Evolutionary conservation across 768 basidiomycete species (phyloP).

Genomic region (Pisolithus albus): DNA sequence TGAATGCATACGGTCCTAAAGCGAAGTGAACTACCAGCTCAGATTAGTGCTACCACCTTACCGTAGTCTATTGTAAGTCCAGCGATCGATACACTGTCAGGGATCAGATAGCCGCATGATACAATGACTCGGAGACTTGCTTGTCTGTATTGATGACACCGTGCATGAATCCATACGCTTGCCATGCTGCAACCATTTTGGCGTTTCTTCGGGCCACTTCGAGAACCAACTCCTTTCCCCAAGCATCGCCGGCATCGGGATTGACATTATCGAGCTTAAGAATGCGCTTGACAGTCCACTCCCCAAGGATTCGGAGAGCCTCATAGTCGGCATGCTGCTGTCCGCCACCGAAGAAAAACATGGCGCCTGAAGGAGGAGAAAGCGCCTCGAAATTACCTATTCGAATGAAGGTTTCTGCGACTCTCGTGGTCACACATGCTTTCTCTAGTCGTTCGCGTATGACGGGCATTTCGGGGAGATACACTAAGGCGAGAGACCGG

Average conservation of each 20-base stretch:
- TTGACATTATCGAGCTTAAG: constrained; percentile 40
- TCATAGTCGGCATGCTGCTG: constrained; percentile 74
- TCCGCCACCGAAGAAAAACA: constrained; percentile 68
- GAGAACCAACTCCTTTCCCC: constrained; percentile 66
- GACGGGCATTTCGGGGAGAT: constrained; percentile 68
- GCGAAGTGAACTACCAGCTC: constrained; percentile 1
- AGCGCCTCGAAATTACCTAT: constrained; percentile 88
- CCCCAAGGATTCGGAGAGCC: constrained; percentile 62
- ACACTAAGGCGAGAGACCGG: constrained; percentile 74
- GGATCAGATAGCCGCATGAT: constrained; percentile 3
- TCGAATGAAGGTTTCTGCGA: constrained; percentile 87
- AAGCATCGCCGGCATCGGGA: constrained; percentile 43
- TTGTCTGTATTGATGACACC: constrained; percentile 98
- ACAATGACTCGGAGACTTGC: constrained; percentile 31
- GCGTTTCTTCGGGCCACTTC: constrained; percentile 84
- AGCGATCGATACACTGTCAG: constrained; percentile 59
- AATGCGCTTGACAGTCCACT: constrained; percentile 65
- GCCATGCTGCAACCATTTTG: constrained; percentile 92
- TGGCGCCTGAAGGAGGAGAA: constrained; percentile 53
- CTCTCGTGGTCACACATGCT: constrained; percentile 68
- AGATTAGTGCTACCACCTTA: constrained; percentile 12
- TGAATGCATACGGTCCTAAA: constrained; percentile 84
- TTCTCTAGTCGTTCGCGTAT: constrained; percentile 66
- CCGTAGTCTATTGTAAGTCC: constrained; percentile 78
- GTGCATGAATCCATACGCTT: constrained; percentile 91